Base-by-base conservation (phyloP, 768 basidiomycete species). In the Hypholoma fasciculare region DNA sequence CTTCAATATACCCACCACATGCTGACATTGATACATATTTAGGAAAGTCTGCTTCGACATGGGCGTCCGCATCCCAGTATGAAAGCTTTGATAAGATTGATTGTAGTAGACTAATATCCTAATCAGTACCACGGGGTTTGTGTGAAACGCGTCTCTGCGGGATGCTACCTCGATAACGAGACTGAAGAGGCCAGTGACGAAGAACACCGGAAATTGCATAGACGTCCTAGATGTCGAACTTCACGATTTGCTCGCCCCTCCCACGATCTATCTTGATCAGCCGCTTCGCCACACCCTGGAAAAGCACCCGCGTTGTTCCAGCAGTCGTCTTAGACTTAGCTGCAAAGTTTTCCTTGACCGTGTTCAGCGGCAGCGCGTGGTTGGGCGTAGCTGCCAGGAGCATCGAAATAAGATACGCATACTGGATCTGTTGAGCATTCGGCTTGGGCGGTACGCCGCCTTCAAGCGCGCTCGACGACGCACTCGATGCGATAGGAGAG, bases 241-340 rank as follows among this genome's bases (percentile, higher is more conserved):
- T 82, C 23, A 92, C 89, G 7, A 85, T 76, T 67, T 93, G 90
- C 67, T 90, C 89, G 36, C 89, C 81, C 4, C 84, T 82, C 17
- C 88, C 83, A 43, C 91, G 77, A 52, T 92, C 90, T 62, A 92
- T 90, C 71, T 83, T 88, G 59, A 93, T 68, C 52, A 93, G 72
- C 60, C 88, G 78, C 73, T 92, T 93, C 14, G 88, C 91, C n/a
- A 92, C 88, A 66, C 90, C 91, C 1, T 78, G 84, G 65, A 90
- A 93, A 12, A 92, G 69, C 14, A 89, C 82, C 42, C 88, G 76
- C 8, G 83, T 87, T 11, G 83, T 75, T 38, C 82, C 69, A 9
- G 74, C 75, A 50, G 64, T 70, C 43, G 62, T 63, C 65, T 69
- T 78, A 50, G 76, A 76, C 61, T 79, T 84, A 17, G 68, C 63